Evolutionary conservation across 768 basidiomycete species (phyloP), one percentile per base, ranked within the genome.

Genomic region (Tremella yokohamensis): DNA sequence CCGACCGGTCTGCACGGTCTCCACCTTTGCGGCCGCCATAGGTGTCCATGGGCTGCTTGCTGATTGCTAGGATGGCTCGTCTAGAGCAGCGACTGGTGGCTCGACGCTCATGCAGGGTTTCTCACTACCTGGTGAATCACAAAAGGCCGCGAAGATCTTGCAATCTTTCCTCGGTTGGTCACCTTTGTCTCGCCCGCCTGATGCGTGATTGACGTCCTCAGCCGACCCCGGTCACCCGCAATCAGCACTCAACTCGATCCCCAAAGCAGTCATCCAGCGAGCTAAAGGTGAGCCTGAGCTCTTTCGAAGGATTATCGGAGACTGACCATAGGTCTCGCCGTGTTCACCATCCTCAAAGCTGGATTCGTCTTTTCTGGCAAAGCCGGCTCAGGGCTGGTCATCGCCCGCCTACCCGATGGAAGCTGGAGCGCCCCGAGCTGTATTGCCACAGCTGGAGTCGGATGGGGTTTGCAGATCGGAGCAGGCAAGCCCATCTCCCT

Each of bases 341-440:
- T 97, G 65, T 97, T 96, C 82, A 88, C 90, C 68, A 90, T 96
- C 13, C 79, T 96, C 76, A 80, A 80, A 59, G 89, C 90, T 3
- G 91, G 93, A 1, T 94, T 97, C 80, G 84, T 93, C 54, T 93
- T 94, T 82, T 90, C 88, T 11, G 93, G 90, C 49, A 94, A 92
- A 78, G 90, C 89, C 0, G 93, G 93, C 47, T 91, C 89, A 1
- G 93, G 93, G 13, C 77, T 94, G 62, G 89, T 98, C 78, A 87
- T 96, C 72, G 88, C 91, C 18, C 86, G 91, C 12, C 83, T 93
- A 44, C 88, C 89, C 8, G 92, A 97, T 70, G 94, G 94, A 65
- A 91, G 90, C 9, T 96, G 91, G 91, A 90, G 88, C 49, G 94
- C 94, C 0, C 94, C 94, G 2, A 91, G 89, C 20, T 97, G 93